A percentile compares a stretch with the other conserved stretches of the same genome.
Conservation (phyloP, 352 stramenopile genomes). For the Phytophthora citricola region DNA sequence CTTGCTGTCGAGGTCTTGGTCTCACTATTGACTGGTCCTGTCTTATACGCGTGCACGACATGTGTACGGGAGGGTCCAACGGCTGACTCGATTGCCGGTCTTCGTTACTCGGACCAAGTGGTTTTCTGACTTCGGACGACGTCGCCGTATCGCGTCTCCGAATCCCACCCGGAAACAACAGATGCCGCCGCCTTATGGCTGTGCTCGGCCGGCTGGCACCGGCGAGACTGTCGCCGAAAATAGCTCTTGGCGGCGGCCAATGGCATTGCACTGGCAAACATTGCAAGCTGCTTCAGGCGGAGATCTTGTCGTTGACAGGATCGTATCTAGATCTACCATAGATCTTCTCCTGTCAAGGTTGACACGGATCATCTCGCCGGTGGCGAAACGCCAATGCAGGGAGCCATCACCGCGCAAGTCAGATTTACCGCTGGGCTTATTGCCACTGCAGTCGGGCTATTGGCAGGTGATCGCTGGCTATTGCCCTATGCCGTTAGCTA, state of each 20-base stretch:
- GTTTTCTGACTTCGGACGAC: conserved; percentile 5
- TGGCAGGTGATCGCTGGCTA: neutral
- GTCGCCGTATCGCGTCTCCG: conserved; percentile 17
- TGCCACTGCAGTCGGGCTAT: neutral
- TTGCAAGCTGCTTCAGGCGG: too few species aligned
- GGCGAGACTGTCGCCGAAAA: too few species aligned
- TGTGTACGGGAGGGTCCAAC: conserved; percentile 28
- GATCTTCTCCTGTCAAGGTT: conserved; percentile 11
- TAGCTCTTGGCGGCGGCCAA: neutral
- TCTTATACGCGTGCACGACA: conserved; percentile 27
- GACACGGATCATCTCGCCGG: conserved; percentile 21
- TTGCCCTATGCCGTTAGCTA: conserved; percentile 17
- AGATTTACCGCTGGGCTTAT: neutral
- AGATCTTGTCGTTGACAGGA: conserved; percentile 5
- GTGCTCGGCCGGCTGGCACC: neutral
- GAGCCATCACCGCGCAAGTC: conserved; percentile 1
- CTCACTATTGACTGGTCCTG: conserved; percentile 22
- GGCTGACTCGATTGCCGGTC: conserved; percentile 23
- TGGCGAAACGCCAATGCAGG: neutral
- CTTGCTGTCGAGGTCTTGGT: conserved; percentile 9
- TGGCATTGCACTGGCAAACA: neutral
- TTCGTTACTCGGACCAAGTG: conserved; percentile 12
- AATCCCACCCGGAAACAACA: conserved; percentile 14
- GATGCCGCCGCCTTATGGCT: conserved; percentile 26
- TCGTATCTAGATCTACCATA: conserved; percentile 16